Conservation (phyloP, 164 flowering plant genomes). For the Vitis rotundifolia region DNA sequence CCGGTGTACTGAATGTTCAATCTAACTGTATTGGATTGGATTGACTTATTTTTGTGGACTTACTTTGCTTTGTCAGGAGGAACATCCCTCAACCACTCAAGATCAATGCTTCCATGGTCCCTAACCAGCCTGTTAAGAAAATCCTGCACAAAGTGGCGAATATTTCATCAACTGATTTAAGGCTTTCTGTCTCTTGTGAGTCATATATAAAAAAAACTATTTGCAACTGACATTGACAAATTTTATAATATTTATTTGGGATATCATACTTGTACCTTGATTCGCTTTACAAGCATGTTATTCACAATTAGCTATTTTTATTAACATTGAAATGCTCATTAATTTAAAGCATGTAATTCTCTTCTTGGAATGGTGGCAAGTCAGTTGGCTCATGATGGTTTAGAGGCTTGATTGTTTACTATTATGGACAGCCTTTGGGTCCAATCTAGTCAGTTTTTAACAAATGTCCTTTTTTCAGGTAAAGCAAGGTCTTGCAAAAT, state of each 20-base stretch:
- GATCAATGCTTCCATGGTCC: constrained; percentile 90
- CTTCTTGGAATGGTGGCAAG: too few species aligned
- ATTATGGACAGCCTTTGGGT: too few species aligned
- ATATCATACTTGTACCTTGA: constrained; percentile 49
- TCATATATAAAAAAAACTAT: neutral
- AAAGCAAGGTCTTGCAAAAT: too few species aligned
- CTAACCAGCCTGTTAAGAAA: constrained; percentile 75
- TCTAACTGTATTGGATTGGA: neutral
- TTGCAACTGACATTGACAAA: neutral
- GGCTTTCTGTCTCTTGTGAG: constrained; percentile 1
- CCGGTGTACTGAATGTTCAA: neutral
- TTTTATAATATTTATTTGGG: neutral
- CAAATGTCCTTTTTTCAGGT: too few species aligned
- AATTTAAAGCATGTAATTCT: too few species aligned
- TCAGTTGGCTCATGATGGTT: too few species aligned
- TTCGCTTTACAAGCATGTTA: constrained; percentile 80
- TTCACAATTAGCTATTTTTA: constrained; percentile 34
- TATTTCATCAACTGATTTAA: constrained; percentile 5
- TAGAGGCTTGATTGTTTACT: too few species aligned
- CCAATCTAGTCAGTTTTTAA: too few species aligned
- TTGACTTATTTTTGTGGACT: constrained; percentile 19
- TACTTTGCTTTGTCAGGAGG: constrained; percentile 98
- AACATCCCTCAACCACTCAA: constrained; percentile 95
- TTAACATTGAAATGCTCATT: too few species aligned
- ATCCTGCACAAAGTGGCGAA: constrained; percentile 53